Evolutionary conservation across 805 yeast species (phyloP).

Genomic region (Pichia insulana): DNA sequence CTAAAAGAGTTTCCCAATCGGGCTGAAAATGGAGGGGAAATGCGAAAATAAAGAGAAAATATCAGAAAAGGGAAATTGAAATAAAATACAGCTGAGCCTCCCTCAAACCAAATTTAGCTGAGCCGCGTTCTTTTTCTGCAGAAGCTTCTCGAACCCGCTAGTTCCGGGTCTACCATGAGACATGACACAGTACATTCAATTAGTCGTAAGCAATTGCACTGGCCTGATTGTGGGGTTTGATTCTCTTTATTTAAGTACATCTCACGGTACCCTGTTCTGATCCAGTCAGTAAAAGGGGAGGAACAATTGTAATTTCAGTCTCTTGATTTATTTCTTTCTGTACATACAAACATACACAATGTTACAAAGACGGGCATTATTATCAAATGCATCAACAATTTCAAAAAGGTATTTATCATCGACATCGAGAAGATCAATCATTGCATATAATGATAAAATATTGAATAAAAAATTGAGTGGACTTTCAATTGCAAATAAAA

Average conservation of each 20-base stretch:
- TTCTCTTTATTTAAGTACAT: too few relatives aligned
- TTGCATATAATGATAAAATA: not conserved
- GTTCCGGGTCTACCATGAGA: not conserved
- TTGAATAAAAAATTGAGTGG: not conserved
- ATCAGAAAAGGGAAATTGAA: too few relatives aligned
- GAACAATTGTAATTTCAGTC: not conserved
- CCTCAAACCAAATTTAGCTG: not conserved
- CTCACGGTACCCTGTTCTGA: too few relatives aligned
- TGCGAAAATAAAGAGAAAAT: too few relatives aligned
- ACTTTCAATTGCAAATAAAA: too few relatives aligned
- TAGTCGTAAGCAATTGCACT: too few relatives aligned
- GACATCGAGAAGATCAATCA: not conserved
- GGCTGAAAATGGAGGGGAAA: too few relatives aligned
- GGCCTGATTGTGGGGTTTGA: too few relatives aligned
- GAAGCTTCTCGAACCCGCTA: not conserved
- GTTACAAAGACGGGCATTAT: conserved; percentile 2
- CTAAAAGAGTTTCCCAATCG: too few relatives aligned
- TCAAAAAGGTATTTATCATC: not conserved
- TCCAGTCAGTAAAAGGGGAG: too few relatives aligned
- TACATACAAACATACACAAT: not conserved
- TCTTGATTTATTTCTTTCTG: not conserved
- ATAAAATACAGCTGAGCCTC: too few relatives aligned
- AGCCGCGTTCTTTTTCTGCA: not conserved
- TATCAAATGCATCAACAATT: not conserved
- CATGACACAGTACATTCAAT: too few relatives aligned